These are phyloP conservation scores for Hanseniaspora valbyensis DNA, from an alignment of 805 yeast species.

Conservation along the genomic window DNA sequence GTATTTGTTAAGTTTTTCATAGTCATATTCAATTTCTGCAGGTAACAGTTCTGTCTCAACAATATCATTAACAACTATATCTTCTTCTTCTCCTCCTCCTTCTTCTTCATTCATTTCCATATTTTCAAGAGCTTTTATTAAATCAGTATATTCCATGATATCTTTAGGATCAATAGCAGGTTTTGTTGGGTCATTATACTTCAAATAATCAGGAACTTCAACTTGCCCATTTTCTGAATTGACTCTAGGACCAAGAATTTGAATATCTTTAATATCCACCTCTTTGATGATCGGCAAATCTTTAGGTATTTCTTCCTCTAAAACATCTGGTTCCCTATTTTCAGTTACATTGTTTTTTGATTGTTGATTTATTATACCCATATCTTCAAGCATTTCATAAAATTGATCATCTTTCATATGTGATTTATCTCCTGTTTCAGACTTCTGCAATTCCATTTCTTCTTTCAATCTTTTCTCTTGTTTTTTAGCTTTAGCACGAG, in stretches of 20 bases:
- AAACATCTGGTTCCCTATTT: background rate
- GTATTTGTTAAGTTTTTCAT: constrained; percentile 12
- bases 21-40: constrained; percentile 10
- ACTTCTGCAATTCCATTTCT: background rate
- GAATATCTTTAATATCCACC: constrained; percentile 15
- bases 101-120: constrained; percentile 20
- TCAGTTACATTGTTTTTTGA: constrained; percentile 4
- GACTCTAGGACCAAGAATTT: constrained; percentile 12
- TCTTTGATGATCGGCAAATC: constrained; percentile 16
- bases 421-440: too few relatives aligned
- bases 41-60: constrained; percentile 5
- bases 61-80: background rate
- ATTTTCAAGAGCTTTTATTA: constrained; percentile 22
- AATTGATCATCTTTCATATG: constrained; percentile 8
- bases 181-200: constrained; percentile 13
- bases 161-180: constrained; percentile 21
- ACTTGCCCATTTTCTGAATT: constrained; percentile 6
- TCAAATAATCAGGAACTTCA: constrained; percentile 9
- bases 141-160: constrained; percentile 26
- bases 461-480: background rate
- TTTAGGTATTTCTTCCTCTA: background rate
- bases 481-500: background rate
- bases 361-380: constrained; percentile 2
- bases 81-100: constrained; percentile 21
- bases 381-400: constrained; percentile 7